These are phyloP conservation scores for Malus domestica DNA, from an alignment of 306 rosid genomes.

Conservation along the genomic window ASM211411v1 NC_041792.1:27556907-27557406, in stretches of 20 bases:
- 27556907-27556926: background rate
- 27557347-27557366: background rate
- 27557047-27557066: background rate
- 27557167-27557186: background rate
- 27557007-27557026: background rate
- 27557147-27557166: background rate
- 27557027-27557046: background rate
- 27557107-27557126: background rate
- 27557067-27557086: background rate
- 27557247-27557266: conserved; percentile 8
- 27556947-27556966: background rate
- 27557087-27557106: background rate
- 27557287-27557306: background rate
- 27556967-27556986: background rate
- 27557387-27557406: background rate
- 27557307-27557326: background rate
- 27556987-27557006: background rate
- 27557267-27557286: background rate
- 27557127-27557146: background rate
- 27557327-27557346: conserved; percentile 9
- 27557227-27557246: conserved; percentile 6
- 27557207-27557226: conserved; percentile 5
- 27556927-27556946: background rate
- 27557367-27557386: background rate
- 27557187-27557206: background rate